phyloP scores from a whole-genome alignment of 495 filamentous ascomycete genomes.

The Aspergillus coremiiformis region DNA sequence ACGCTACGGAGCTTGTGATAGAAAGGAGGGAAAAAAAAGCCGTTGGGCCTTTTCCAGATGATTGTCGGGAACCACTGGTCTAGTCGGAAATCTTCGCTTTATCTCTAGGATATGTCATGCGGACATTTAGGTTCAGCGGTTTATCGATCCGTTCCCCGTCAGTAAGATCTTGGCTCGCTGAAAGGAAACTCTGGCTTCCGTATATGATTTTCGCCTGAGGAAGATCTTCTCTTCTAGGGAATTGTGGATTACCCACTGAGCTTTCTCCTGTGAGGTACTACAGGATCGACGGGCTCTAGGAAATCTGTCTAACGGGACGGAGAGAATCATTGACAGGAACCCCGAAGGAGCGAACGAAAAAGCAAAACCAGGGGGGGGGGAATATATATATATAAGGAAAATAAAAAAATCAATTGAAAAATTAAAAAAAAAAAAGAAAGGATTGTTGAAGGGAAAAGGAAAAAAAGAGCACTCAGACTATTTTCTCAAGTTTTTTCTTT shows the following conservation, averaged over 20 bases:
- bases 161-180: constrained; percentile 13
- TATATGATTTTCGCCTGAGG: constrained; percentile 8
- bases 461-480: no score
- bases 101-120: constrained; percentile 30
- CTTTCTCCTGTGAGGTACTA: constrained; percentile 4
- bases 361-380: constrained; percentile 9
- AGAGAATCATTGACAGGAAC: not conserved
- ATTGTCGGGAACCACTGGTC: constrained; percentile 19
- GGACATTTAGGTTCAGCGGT: constrained; percentile 36
- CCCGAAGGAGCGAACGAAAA: not conserved
- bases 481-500: not conserved
- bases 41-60: constrained; percentile 7
- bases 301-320: constrained; percentile 7
- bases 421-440: not conserved
- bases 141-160: constrained; percentile 32
- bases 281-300: constrained; percentile 6
- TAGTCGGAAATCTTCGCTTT: constrained; percentile 12
- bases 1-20: not conserved
- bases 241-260: constrained; percentile 5
- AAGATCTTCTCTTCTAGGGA: constrained; percentile 7
- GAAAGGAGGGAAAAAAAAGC: not conserved
- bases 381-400: no score
- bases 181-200: constrained; percentile 1
- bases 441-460: no score
- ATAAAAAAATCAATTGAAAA: constrained; percentile 1